Percentiles rank a stretch among this genome's conserved stretches.
phyloP scores from a whole-genome alignment of 495 filamentous ascomycete genomes.

The Neurospora sp. region DNA sequence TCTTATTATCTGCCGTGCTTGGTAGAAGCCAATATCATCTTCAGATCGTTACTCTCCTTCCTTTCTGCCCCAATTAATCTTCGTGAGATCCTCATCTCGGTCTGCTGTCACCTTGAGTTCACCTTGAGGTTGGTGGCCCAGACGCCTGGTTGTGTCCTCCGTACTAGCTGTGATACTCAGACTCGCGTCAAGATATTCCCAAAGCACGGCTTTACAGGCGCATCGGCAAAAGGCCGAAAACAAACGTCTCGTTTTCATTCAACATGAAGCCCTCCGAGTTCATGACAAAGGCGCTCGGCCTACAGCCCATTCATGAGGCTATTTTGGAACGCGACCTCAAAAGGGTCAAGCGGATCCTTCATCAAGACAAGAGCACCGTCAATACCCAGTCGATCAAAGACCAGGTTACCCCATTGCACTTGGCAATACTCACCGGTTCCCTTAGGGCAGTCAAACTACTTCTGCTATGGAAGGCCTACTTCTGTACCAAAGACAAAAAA shows the following conservation, averaged over 20 bases:
- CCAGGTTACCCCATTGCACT: neutral
- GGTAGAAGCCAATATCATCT: neutral
- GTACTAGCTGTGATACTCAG: neutral
- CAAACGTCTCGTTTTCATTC: neutral
- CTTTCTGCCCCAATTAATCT: accelerated
- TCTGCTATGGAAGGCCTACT: neutral
- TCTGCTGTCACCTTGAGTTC: neutral
- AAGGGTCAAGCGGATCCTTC: neutral
- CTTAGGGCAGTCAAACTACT: neutral
- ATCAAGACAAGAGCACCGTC: neutral
- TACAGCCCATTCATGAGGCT: neutral
- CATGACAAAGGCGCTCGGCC: neutral
- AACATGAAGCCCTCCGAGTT: neutral
- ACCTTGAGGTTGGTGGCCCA: neutral
- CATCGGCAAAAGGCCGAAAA: neutral
- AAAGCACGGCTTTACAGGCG: neutral
- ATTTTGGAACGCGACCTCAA: neutral
- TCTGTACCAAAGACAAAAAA: neutral
- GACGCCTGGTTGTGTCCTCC: neutral
- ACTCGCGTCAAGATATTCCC: neutral
- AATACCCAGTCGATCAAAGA: neutral
- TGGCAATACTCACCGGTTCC: neutral
- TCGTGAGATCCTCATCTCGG: neutral
- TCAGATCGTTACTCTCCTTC: neutral
- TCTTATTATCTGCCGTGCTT: neutral